Percentiles rank a stretch among this genome's conserved stretches.
These are phyloP conservation scores for Truncatella angustata DNA, from an alignment of 2,329 filamentous ascomycete species.

Conservation along the genomic window DNA sequence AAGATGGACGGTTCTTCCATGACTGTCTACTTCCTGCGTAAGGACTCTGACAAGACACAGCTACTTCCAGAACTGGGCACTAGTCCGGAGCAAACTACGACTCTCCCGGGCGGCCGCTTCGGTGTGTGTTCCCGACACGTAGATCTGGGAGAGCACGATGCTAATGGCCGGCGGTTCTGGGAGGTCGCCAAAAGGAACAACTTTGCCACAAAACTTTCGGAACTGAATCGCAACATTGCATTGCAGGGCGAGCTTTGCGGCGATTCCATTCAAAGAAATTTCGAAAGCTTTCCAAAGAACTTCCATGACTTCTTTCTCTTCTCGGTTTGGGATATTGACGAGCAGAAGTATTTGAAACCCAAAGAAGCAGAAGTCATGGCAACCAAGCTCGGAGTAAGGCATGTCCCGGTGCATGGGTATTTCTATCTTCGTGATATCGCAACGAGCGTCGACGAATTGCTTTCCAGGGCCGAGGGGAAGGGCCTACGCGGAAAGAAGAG, in stretches of 20 bases:
- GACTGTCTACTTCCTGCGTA: conserved; percentile 34
- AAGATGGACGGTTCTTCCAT: conserved; percentile 40
- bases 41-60: conserved; percentile 16
- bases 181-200: conserved; percentile 16
- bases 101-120: conserved; percentile 24
- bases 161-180: conserved; percentile 20
- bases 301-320: conserved; percentile 32
- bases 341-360: conserved; percentile 25
- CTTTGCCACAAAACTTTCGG: conserved; percentile 21
- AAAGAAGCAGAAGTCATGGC: conserved; percentile 25
- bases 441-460: not conserved
- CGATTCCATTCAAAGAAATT: conserved; percentile 23
- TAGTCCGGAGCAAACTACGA: conserved; percentile 8
- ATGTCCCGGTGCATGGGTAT: conserved; percentile 24
- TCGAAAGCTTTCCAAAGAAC: conserved; percentile 20
- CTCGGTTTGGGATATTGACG: conserved; percentile 29
- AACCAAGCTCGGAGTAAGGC: conserved; percentile 24
- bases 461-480: conserved; percentile 8
- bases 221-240: conserved; percentile 20
- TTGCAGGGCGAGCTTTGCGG: conserved; percentile 34
- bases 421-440: conserved; percentile 7
- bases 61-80: conserved; percentile 15
- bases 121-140: conserved; percentile 29
- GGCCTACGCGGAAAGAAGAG: conserved; percentile 9
- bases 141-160: conserved; percentile 20